Evolutionary conservation across 148 eudicot species (phyloP).

Genomic region (Chenopodium suecicum): DNA sequence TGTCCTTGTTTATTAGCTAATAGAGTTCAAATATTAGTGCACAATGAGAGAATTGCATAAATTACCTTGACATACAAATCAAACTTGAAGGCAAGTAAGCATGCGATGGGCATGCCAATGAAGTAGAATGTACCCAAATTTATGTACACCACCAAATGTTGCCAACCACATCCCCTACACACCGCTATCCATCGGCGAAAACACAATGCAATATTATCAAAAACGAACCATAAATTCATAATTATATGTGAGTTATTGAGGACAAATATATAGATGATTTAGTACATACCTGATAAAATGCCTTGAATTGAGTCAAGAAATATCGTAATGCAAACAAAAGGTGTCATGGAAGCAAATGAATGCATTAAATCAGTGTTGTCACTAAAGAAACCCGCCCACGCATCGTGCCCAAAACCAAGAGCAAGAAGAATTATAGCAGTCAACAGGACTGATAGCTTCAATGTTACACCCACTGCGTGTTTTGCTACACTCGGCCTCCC

Average conservation of each 20-base stretch:
- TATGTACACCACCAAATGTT: slow-evolving; percentile 58
- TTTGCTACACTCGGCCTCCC: slow-evolving; percentile 57
- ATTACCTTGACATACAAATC: slow-evolving; percentile 45
- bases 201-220: too few relatives aligned
- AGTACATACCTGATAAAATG: not conserved
- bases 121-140: slow-evolving; percentile 62
- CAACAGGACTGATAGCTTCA: slow-evolving; percentile 57
- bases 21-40: not conserved
- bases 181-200: slow-evolving; percentile 40
- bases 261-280: too few relatives aligned
- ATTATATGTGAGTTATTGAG: too few relatives aligned
- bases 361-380: not conserved
- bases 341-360: not conserved
- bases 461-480: slow-evolving; percentile 60
- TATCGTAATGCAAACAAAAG: not conserved
- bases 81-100: slow-evolving; percentile 54
- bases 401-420: slow-evolving; percentile 49
- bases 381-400: slow-evolving; percentile 37
- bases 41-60: not conserved
- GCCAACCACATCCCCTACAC: slow-evolving; percentile 92
- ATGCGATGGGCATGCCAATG: slow-evolving; percentile 71
- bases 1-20: too few relatives aligned
- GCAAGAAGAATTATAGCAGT: slow-evolving; percentile 41
- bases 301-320: not conserved
- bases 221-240: too few relatives aligned